These are phyloP conservation scores for Albophoma yamanashiensis DNA, from an alignment of 2,329 filamentous ascomycete species.

Conservation along the genomic window DNA sequence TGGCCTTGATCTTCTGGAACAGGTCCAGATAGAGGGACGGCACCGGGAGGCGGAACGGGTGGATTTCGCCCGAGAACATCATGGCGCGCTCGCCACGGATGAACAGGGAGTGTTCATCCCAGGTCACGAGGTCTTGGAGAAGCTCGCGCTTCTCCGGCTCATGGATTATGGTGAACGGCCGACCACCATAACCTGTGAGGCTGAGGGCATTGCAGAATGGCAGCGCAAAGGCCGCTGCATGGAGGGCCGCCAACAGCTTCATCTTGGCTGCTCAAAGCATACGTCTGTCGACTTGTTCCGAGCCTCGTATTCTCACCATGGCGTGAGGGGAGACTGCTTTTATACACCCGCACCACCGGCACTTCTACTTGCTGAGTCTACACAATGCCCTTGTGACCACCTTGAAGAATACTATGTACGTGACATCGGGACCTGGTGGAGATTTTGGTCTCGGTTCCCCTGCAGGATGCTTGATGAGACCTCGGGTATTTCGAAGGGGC, in stretches of 20 bases:
- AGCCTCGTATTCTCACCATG: too few relatives aligned
- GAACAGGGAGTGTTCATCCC: constrained; percentile 62
- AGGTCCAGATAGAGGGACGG: constrained; percentile 52
- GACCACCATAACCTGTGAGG: constrained; percentile 7
- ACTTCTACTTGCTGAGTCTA: too few relatives aligned
- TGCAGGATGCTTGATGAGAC: not conserved
- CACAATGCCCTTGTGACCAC: not conserved
- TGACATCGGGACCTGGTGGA: not conserved
- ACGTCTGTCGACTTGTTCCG: not conserved
- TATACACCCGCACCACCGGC: not conserved
- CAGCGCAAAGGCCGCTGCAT: constrained; percentile 5
- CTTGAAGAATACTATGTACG: not conserved
- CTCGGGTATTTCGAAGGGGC: too few relatives aligned
- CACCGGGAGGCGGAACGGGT: constrained; percentile 48
- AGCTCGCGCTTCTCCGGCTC: constrained; percentile 11
- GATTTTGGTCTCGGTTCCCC: not conserved
- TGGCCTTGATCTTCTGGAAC: constrained; percentile 72
- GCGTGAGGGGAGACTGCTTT: not conserved
- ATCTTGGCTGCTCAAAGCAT: constrained; percentile 6
- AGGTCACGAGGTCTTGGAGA: constrained; percentile 43
- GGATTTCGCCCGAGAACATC: constrained; percentile 64
- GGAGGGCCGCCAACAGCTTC: constrained; percentile 10
- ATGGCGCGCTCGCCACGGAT: constrained; percentile 60
- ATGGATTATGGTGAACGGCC: constrained; percentile 11
- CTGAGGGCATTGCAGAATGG: constrained; percentile 6